Base-by-base conservation (phyloP, 208 protist genomes). In the Trypanosoma grayi region DNA sequence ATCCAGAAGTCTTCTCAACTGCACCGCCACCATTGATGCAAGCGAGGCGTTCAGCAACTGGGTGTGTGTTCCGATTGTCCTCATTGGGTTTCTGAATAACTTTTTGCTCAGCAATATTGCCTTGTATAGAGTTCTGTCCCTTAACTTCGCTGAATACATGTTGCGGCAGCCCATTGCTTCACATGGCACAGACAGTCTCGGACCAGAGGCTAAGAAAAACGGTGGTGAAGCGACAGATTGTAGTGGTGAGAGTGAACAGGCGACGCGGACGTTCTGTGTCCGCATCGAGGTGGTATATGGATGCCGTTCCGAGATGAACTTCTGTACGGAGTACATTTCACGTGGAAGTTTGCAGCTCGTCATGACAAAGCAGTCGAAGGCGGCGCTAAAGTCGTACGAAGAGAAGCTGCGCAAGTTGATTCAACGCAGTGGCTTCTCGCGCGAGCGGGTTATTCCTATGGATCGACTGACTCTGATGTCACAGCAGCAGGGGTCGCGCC, bases 221-320 rank as follows among this genome's bases (percentile, higher is more conserved):
- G 14, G 7, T 37, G 8, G 2, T 20, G 18, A 14, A 16, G 18
- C 3, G 13, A 16, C 25, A 20, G n/a, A 56, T 48, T 9, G 16
- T 28, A 39, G 30, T 22, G n/a, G 22, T 50, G 34, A 25, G 2
- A 10, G 5, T 58, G 41, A 27, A 28, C 16, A 51, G 10, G 31
- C 7, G 7, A 39, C 24, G 4, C n/a, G 34, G 41, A 22, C 9
- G 8, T 70, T 80, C 55, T 36, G 58, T 13, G 54, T 93, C 13
- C 61, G 71, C 31, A 77, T 93, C 20, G 81, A 93, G 45, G 71
- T 91, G 10, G 83, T 93, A 1, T 93, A 93, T 61, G 87, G 87
- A n/a, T 90, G 87, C 68, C 68, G 70, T 10, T 58, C 74, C 0
- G 81, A 93, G 52, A 68, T 73, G 20, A 83, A 73, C 59, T 93